A percentile compares a stretch with the other conserved stretches of the same genome.
phyloP scores from a whole-genome alignment of 2,329 filamentous ascomycete species.

The Cladosporium velox region DNA sequence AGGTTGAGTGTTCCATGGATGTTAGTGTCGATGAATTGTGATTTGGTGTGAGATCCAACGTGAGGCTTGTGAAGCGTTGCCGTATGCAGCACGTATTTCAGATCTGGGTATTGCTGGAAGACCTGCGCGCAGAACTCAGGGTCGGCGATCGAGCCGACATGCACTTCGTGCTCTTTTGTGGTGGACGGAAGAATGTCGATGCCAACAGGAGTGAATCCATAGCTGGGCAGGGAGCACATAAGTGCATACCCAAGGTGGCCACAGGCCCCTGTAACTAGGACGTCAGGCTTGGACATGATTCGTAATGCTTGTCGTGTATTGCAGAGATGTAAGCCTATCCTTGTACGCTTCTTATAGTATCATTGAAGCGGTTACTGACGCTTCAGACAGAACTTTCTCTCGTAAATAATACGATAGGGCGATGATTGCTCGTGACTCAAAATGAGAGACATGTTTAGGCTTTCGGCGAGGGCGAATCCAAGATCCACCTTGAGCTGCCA shows the following conservation, averaged over 20 bases:
- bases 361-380: background rate
- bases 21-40: constrained; percentile 28
- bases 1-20: constrained; percentile 26
- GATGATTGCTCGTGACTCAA: background rate
- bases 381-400: background rate
- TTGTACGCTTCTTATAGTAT: background rate
- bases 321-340: background rate
- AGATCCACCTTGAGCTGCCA: background rate
- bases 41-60: constrained; percentile 25
- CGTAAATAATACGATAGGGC: background rate
- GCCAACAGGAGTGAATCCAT: constrained; percentile 23
- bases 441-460: background rate
- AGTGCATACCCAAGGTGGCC: constrained; percentile 28
- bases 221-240: constrained; percentile 23
- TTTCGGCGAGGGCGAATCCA: background rate
- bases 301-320: background rate
- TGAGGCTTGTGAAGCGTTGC: constrained; percentile 29
- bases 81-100: constrained; percentile 26
- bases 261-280: constrained; percentile 25
- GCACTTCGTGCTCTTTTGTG: constrained; percentile 9
- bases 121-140: constrained; percentile 18
- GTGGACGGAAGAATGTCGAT: constrained; percentile 25
- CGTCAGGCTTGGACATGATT: constrained; percentile 20
- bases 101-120: constrained; percentile 12
- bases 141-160: constrained; percentile 24